phyloP scores from a whole-genome alignment of 2,329 filamentous ascomycete species.

The Diaporthe helianthi region DNA sequence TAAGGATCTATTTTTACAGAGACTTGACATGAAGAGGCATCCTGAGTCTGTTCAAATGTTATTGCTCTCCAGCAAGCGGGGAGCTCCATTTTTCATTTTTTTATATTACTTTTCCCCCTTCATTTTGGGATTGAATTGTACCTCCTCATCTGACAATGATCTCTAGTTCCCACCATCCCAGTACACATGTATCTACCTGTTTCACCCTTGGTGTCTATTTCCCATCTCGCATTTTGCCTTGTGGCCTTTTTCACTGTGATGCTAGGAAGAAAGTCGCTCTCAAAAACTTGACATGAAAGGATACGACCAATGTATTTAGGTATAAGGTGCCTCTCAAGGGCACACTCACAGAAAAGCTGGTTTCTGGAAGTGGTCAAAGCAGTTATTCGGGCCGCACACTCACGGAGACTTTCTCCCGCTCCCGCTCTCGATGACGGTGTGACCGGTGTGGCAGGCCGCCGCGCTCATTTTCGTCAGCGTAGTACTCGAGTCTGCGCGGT shows the following conservation, averaged over 20 bases:
- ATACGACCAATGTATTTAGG: not conserved
- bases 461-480: slow-evolving; percentile 41
- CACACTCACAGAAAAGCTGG: slow-evolving; percentile 5
- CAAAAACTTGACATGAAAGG: not conserved
- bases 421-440: slow-evolving; percentile 43
- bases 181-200: slow-evolving; percentile 14
- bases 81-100: too few species aligned
- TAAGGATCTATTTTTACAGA: too few species aligned
- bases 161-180: too few species aligned
- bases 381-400: slow-evolving; percentile 36
- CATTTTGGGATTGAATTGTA: too few species aligned
- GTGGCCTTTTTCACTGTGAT: not conserved
- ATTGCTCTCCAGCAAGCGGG: not conserved
- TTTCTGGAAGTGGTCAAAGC: not conserved
- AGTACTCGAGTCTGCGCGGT: slow-evolving; percentile 43
- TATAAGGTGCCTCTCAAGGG: not conserved
- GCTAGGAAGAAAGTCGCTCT: not conserved
- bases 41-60: too few species aligned
- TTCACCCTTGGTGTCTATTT: slow-evolving; percentile 10
- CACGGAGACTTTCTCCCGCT: slow-evolving; percentile 34
- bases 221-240: not conserved
- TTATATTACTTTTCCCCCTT: too few species aligned
- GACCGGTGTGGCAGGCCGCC: slow-evolving; percentile 40
- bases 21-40: not conserved
- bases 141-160: not conserved